Conservation (phyloP, 352 stramenopile genomes). For the Plasmopara viticola region DNA sequence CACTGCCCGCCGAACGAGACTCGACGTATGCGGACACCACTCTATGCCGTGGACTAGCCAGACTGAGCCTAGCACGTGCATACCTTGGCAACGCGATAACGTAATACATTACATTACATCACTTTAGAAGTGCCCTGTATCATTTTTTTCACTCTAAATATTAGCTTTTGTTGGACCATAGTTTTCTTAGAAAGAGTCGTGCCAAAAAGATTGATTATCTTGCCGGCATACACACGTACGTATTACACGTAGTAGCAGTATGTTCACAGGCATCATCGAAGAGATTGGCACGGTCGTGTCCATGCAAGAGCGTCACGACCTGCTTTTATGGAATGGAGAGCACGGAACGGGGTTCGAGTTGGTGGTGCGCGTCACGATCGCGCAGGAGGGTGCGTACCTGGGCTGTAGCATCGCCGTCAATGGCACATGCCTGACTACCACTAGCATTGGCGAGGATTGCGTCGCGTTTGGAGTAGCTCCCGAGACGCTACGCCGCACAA, state of each 20-base stretch:
- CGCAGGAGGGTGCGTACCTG: constrained; percentile 82
- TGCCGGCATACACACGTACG: too few relatives aligned
- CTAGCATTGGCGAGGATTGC: constrained; percentile 73
- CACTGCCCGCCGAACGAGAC: too few relatives aligned
- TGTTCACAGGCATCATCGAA: constrained; percentile 99
- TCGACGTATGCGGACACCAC: too few relatives aligned
- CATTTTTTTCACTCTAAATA: too few relatives aligned
- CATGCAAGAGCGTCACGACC: constrained; percentile 87
- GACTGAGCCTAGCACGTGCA: too few relatives aligned
- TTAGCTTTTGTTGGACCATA: too few relatives aligned
- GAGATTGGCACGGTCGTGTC: constrained; percentile 95
- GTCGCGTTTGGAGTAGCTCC: constrained; percentile 94
- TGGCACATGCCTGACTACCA: constrained; percentile 97
- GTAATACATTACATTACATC: too few relatives aligned
- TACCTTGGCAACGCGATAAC: too few relatives aligned
- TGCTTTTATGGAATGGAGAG: constrained; percentile 94
- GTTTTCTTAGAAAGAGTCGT: too few relatives aligned
- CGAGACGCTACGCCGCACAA: constrained; percentile 93
- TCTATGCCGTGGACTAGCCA: too few relatives aligned
- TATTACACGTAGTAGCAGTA: constrained; percentile 6
- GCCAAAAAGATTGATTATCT: too few relatives aligned
- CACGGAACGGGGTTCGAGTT: constrained; percentile 88
- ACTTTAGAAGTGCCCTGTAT: too few relatives aligned
- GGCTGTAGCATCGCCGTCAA: constrained; percentile 97
- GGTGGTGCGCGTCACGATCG: constrained; percentile 65